phyloP scores from a whole-genome alignment of 2,329 filamentous ascomycete genomes.

The Fusarium anguioides region DNA sequence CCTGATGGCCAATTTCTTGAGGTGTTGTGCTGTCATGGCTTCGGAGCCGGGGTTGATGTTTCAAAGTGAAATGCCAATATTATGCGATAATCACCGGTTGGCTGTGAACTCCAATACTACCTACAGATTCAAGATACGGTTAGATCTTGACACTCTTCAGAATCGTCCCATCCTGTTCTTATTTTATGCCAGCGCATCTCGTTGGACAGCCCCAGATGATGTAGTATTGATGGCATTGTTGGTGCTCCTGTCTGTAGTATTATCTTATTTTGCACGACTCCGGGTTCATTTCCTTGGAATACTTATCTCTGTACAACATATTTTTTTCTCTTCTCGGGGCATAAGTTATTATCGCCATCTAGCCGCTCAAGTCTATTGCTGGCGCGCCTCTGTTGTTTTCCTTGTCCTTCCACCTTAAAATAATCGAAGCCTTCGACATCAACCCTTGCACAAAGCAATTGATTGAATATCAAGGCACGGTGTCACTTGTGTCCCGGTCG shows the following conservation, averaged over 20 bases:
- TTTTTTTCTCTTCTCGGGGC: conserved; percentile 2
- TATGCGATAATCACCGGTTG: conserved; percentile 24
- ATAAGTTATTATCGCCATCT: conserved; percentile 4
- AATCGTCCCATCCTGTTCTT: conserved; percentile 27
- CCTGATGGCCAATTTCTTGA: conserved; percentile 20
- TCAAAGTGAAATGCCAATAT: conserved; percentile 26
- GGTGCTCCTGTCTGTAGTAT: conserved; percentile 6
- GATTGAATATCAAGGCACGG: conserved; percentile 29
- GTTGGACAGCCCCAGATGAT: conserved; percentile 31
- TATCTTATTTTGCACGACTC: conserved; percentile 19
- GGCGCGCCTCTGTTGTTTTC: neutral
- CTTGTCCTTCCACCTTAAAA: neutral
- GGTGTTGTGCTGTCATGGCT: conserved; percentile 38
- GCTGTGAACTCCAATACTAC: neutral
- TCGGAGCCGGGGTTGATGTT: conserved; percentile 34
- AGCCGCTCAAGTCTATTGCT: conserved; percentile 9
- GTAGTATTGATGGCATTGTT: conserved; percentile 3
- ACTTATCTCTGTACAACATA: conserved; percentile 7
- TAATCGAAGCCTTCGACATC: conserved; percentile 32
- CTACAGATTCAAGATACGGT: conserved; percentile 14
- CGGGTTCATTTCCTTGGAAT: conserved; percentile 3
- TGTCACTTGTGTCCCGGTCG: conserved; percentile 21
- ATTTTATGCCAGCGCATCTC: conserved; percentile 27
- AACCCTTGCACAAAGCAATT: conserved; percentile 27
- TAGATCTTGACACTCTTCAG: conserved; percentile 7